A percentile compares a stretch with the other conserved stretches of the same genome.
phyloP scores from a whole-genome alignment of 2,329 filamentous ascomycete genomes.

The Fusarium agapanthi region DNA sequence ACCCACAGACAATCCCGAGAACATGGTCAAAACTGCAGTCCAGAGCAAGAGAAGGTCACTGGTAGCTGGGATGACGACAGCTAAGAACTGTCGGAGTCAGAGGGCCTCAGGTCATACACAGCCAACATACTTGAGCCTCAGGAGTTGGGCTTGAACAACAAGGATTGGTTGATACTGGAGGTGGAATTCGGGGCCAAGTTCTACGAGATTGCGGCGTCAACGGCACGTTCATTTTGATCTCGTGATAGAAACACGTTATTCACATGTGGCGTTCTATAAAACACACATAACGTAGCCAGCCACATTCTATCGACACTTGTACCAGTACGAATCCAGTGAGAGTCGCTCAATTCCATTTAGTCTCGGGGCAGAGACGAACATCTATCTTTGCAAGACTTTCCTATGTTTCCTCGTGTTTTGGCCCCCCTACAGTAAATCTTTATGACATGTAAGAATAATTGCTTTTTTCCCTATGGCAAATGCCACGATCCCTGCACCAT shows the following conservation, averaged over 20 bases:
- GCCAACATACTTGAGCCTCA: neutral
- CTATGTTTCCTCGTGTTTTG: constrained; percentile 13
- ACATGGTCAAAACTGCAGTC: neutral
- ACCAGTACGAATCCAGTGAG: neutral
- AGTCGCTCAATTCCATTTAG: neutral
- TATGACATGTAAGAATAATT: constrained; percentile 10
- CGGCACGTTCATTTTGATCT: neutral
- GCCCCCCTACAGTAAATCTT: constrained; percentile 6
- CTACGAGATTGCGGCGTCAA: constrained; percentile 65
- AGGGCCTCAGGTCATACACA: constrained; percentile 42
- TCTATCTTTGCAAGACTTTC: neutral
- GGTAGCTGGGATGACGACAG: constrained; percentile 55
- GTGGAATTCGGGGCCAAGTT: constrained; percentile 72
- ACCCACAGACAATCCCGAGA: neutral
- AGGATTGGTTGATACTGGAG: constrained; percentile 62
- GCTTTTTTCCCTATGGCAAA: constrained; percentile 1
- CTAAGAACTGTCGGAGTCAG: constrained; percentile 43
- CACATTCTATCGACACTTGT: neutral
- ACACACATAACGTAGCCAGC: neutral
- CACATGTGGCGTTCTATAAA: neutral
- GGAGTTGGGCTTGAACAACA: constrained; percentile 43
- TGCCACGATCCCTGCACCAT: neutral
- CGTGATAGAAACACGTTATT: neutral
- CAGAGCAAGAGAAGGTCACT: constrained; percentile 12
- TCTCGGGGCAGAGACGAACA: neutral